Conservation (phyloP, 345 rosid species). For the Linum trigynum region DNA sequence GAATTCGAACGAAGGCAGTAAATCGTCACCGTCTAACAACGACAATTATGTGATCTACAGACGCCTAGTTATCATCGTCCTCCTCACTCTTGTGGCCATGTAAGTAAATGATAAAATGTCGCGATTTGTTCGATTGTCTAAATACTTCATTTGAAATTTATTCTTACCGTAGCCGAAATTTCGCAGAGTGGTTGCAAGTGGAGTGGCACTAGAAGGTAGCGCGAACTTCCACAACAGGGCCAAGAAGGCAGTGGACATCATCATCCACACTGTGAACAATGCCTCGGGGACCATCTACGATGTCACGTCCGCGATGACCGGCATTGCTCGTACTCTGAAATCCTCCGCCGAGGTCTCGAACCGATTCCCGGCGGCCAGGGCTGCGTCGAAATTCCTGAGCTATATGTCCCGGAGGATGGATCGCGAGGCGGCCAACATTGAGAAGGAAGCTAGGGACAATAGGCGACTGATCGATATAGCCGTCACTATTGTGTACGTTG, state of each 20-base stretch:
- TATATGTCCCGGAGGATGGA: constrained; percentile 35
- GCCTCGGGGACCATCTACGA: constrained; percentile 43
- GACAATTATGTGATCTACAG: background rate
- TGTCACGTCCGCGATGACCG: constrained; percentile 55
- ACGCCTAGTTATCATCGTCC: constrained; percentile 14
- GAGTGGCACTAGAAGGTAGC: constrained; percentile 51
- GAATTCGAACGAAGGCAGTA: constrained; percentile 13
- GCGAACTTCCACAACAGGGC: constrained; percentile 42
- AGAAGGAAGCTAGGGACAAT: constrained; percentile 41
- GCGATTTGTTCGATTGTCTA: too few species aligned
- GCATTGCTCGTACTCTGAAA: constrained; percentile 30
- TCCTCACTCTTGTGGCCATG: constrained; percentile 48
- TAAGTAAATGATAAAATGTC: constrained; percentile 17
- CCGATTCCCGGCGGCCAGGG: background rate
- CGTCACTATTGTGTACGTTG: constrained; percentile 42
- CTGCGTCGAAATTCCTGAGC: constrained; percentile 31
- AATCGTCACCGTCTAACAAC: too few species aligned
- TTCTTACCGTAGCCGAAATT: background rate
- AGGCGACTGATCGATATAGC: constrained; percentile 39
- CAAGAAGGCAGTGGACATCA: constrained; percentile 32
- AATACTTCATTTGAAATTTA: too few species aligned
- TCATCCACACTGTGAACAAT: constrained; percentile 46
- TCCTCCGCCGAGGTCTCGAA: constrained; percentile 4
- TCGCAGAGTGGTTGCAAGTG: constrained; percentile 41
- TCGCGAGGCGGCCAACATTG: constrained; percentile 31